Percentiles rank a stretch among this genome's conserved stretches.
Conservation (phyloP, 208 protist genomes). For the Trypanosoma lewisi region DNA sequence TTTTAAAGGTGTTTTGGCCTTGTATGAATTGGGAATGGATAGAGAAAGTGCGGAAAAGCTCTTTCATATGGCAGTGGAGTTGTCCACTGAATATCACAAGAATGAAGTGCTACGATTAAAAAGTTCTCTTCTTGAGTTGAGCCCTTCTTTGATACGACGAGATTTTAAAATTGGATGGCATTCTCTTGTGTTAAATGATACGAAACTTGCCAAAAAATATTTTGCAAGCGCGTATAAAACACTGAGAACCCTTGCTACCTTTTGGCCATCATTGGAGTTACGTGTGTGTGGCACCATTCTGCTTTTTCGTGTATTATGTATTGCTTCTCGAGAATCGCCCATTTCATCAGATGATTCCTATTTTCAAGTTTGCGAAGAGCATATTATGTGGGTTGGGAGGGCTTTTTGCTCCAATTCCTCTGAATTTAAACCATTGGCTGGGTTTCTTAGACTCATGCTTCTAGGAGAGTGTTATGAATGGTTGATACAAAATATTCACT, state of each 20-base stretch:
- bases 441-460: constrained; percentile 37
- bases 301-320: constrained; percentile 38
- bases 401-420: constrained; percentile 26
- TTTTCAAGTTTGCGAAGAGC: constrained; percentile 34
- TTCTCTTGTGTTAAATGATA: constrained; percentile 47
- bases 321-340: constrained; percentile 22
- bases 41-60: constrained; percentile 18
- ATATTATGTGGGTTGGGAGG: constrained; percentile 43
- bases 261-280: constrained; percentile 41
- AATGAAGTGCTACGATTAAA: constrained; percentile 28
- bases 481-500: constrained; percentile 37
- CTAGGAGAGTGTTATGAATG: constrained; percentile 52
- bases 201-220: constrained; percentile 29
- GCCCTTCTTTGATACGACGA: constrained; percentile 15
- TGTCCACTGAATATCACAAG: constrained; percentile 25
- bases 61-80: constrained; percentile 14
- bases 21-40: constrained; percentile 21
- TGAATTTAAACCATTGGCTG: constrained; percentile 37
- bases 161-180: constrained; percentile 71
- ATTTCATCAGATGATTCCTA: constrained; percentile 36
- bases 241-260: constrained; percentile 29
- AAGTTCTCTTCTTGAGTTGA: constrained; percentile 14
- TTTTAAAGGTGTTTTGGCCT: constrained; percentile 16
- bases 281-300: constrained; percentile 50
- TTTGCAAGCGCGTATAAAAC: constrained; percentile 42